A percentile compares a stretch with the other conserved stretches of the same genome.
These are phyloP conservation scores for Monosporozyma servazzii DNA, from an alignment of 805 yeast species.

Conservation along the genomic window DNA sequence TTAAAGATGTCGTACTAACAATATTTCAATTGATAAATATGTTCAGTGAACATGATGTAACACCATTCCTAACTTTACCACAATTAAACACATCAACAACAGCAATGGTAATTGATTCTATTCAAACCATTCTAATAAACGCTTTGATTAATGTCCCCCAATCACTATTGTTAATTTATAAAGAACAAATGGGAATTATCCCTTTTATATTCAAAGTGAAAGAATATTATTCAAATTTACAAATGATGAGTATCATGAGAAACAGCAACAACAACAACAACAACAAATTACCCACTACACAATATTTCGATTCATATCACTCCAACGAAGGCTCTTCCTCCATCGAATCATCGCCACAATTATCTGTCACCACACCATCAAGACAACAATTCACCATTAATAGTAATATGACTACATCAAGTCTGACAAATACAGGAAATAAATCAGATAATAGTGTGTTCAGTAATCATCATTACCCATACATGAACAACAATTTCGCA, in stretches of 20 bases:
- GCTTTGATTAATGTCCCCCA: constrained; percentile 20
- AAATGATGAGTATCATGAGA: constrained; percentile 10
- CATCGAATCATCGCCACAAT: constrained; percentile 18
- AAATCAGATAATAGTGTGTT: constrained; percentile 29
- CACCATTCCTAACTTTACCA: constrained; percentile 16
- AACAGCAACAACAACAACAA: constrained; percentile 9
- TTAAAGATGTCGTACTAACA: constrained; percentile 24
- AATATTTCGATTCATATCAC: constrained; percentile 2
- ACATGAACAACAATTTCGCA: constrained; percentile 4
- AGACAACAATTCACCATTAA: background rate
- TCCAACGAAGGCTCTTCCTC: constrained; percentile 22
- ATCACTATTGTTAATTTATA: constrained; percentile 19
- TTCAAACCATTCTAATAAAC: constrained; percentile 17
- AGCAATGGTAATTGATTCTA: constrained; percentile 10
- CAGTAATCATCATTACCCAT: constrained; percentile 16
- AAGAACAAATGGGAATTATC: constrained; percentile 17
- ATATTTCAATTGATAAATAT: constrained; percentile 23
- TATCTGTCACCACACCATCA: constrained; percentile 11
- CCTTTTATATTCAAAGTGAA: constrained; percentile 19
- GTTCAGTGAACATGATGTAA: constrained; percentile 24
- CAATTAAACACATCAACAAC: constrained; percentile 10
- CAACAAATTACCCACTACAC: constrained; percentile 8
- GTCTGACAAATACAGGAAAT: constrained; percentile 25
- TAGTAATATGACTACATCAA: background rate
- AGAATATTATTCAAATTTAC: constrained; percentile 13